These are phyloP conservation scores for Furculomyces boomerangus DNA, from an alignment of 371 early-diverging fungal species.

Conservation along the genomic window DNA sequence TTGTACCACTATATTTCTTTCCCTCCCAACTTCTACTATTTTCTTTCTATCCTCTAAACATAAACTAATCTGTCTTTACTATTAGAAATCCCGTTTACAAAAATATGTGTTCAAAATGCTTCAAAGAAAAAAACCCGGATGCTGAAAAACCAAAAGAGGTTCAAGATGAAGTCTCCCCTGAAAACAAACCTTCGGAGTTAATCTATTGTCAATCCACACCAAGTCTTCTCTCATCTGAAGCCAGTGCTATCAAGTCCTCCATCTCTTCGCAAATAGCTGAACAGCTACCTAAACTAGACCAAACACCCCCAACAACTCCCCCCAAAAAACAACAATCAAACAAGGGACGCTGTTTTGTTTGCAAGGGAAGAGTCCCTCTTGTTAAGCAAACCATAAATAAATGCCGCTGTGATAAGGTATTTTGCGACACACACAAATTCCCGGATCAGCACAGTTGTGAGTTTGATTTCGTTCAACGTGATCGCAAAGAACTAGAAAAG, in stretches of 20 bases:
- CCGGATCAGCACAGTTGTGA: slow-evolving; percentile 60
- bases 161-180: no score
- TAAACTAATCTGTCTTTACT: background rate
- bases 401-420: slow-evolving; percentile 61
- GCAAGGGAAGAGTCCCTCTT: slow-evolving; percentile 54
- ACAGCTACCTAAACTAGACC: slow-evolving; percentile 4
- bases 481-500: slow-evolving; percentile 39
- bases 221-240: background rate
- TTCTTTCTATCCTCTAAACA: background rate
- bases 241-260: background rate
- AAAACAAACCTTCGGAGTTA: background rate
- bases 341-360: slow-evolving; percentile 56
- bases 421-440: slow-evolving; percentile 59
- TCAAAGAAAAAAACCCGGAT: slow-evolving; percentile 29
- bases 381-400: slow-evolving; percentile 67
- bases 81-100: slow-evolving; percentile 36
- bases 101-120: slow-evolving; percentile 70
- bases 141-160: background rate
- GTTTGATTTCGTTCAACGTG: slow-evolving; percentile 47
- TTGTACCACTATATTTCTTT: background rate
- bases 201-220: background rate
- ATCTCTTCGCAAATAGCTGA: no score
- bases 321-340: slow-evolving; percentile 34
- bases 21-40: background rate
- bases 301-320: slow-evolving; percentile 9